A percentile compares a stretch with the other conserved stretches of the same genome.
phyloP scores from a whole-genome alignment of 1,139 yeast genomes.

The Scheffersomyces illinoinensis region DNA sequence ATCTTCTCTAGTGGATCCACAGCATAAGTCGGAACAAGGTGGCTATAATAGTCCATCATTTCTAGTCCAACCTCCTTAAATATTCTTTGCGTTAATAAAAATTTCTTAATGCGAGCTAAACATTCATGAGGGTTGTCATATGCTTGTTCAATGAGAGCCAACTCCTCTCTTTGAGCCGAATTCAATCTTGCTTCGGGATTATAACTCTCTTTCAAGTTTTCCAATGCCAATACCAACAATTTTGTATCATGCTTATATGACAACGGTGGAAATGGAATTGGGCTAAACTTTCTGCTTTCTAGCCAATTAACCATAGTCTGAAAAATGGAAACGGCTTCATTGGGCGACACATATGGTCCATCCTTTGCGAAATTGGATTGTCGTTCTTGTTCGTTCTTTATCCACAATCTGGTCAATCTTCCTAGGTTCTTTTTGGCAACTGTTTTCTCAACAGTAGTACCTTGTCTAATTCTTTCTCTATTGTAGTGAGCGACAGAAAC shows the following conservation, averaged over 20 bases:
- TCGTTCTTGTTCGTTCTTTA: constrained; percentile 87
- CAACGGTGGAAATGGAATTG: constrained; percentile 92
- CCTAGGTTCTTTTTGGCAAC: constrained; percentile 93
- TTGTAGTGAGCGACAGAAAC: constrained; percentile 89
- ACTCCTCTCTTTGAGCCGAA: constrained; percentile 85
- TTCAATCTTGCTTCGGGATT: constrained; percentile 83
- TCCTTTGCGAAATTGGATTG: constrained; percentile 78
- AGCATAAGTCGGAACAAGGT: constrained; percentile 80
- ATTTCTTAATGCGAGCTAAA: constrained; percentile 78
- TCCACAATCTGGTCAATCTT: constrained; percentile 86
- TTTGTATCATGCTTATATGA: constrained; percentile 94
- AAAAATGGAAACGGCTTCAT: constrained; percentile 85
- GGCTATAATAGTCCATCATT: constrained; percentile 90
- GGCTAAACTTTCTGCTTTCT: constrained; percentile 79
- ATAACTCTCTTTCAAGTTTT: constrained; percentile 79
- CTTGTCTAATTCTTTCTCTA: constrained; percentile 83
- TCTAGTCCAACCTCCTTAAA: constrained; percentile 88
- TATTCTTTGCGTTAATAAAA: constrained; percentile 82
- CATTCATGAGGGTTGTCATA: constrained; percentile 97
- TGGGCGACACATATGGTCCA: constrained; percentile 86
- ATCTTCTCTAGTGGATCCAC: constrained; percentile 93
- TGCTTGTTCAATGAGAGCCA: constrained; percentile 92
- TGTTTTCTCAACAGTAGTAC: constrained; percentile 90
- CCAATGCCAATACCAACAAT: constrained; percentile 83
- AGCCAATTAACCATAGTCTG: constrained; percentile 91